A percentile compares a stretch with the other conserved stretches of the same genome.
Conservation (phyloP, 352 stramenopile species). For the Globisporangium nunn region DNA sequence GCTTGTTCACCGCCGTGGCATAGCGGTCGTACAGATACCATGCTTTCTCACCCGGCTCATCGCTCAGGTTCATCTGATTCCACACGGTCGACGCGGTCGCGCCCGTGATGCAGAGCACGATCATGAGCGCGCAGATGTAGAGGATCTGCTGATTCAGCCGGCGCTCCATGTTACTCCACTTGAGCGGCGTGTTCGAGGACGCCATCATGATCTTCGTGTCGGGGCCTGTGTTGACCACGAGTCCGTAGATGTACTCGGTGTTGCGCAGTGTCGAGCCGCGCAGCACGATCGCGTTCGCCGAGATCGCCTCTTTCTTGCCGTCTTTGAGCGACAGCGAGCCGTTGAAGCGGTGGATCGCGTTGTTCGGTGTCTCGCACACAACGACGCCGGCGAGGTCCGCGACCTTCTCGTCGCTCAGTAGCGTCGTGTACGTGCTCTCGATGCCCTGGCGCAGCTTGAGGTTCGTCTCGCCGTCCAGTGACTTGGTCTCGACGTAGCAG, state of each 20-base stretch:
- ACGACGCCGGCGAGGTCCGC: conserved; percentile 50
- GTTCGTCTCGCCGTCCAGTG: conserved; percentile 92
- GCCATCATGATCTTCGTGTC: conserved; percentile 90
- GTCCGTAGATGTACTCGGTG: conserved; percentile 87
- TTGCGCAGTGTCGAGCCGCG: conserved; percentile 87
- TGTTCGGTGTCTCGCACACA: conserved; percentile 84
- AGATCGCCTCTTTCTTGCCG: conserved; percentile 65
- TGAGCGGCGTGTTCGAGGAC: conserved; percentile 66
- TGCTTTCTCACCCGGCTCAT: conserved; percentile 21
- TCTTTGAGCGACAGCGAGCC: conserved; percentile 68
- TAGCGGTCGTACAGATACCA: conserved; percentile 69
- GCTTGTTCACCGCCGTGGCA: conserved; percentile 40
- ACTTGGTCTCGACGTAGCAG: conserved; percentile 91
- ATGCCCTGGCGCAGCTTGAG: conserved; percentile 86
- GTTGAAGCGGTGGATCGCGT: conserved; percentile 88
- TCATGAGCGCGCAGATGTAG: conserved; percentile 81
- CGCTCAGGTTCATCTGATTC: conserved; percentile 57
- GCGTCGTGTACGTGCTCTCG: conserved; percentile 62
- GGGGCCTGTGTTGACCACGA: conserved; percentile 89
- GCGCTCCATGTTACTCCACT: conserved; percentile 87
- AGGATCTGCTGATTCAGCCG: conserved; percentile 76
- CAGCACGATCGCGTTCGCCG: conserved; percentile 76
- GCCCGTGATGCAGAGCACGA: conserved; percentile 64
- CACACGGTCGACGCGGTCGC: conserved; percentile 57
- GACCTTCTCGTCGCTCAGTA: conserved; percentile 46